Conservation (phyloP, 2,329 filamentous ascomycete species). For the Capronia epimyces region DNA sequence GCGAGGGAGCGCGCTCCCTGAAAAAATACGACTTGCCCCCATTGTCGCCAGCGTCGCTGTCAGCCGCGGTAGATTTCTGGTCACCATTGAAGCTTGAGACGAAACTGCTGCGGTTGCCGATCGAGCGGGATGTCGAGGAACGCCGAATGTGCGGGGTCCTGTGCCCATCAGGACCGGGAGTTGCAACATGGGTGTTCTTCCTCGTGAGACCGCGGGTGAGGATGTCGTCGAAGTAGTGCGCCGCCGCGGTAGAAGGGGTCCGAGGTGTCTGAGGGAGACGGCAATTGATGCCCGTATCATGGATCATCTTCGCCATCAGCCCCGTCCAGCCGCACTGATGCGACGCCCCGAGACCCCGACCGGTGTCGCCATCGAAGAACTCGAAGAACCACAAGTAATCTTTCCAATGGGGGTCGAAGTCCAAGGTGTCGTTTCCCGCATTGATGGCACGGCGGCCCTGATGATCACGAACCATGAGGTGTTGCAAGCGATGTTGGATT, state of each 20-base stretch:
- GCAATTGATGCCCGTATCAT: slow-evolving; percentile 88
- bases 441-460: slow-evolving; percentile 87
- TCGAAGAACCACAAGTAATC: slow-evolving; percentile 95
- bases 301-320: slow-evolving; percentile 91
- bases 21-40: slow-evolving; percentile 34
- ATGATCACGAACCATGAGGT: slow-evolving; percentile 78
- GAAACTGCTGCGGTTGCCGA: slow-evolving; percentile 71
- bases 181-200: slow-evolving; percentile 27
- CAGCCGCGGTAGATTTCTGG: slow-evolving; percentile 12
- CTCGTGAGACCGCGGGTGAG: slow-evolving; percentile 54
- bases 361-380: slow-evolving; percentile 91
- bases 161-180: slow-evolving; percentile 14
- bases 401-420: slow-evolving; percentile 90
- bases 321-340: slow-evolving; percentile 98
- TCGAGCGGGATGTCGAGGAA: slow-evolving; percentile 64
- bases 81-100: slow-evolving; percentile 41
- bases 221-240: slow-evolving; percentile 93
- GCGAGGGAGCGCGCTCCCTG: neutral
- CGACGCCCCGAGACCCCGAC: slow-evolving; percentile 80
- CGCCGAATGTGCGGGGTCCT: slow-evolving; percentile 39
- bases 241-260: slow-evolving; percentile 74
- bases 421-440: slow-evolving; percentile 72
- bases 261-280: slow-evolving; percentile 89
- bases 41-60: slow-evolving; percentile 39
- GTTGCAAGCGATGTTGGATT: slow-evolving; percentile 88